These are phyloP conservation scores for Hypericum androsaemum DNA, from an alignment of 345 rosid species.

Conservation along the genomic window DNA sequence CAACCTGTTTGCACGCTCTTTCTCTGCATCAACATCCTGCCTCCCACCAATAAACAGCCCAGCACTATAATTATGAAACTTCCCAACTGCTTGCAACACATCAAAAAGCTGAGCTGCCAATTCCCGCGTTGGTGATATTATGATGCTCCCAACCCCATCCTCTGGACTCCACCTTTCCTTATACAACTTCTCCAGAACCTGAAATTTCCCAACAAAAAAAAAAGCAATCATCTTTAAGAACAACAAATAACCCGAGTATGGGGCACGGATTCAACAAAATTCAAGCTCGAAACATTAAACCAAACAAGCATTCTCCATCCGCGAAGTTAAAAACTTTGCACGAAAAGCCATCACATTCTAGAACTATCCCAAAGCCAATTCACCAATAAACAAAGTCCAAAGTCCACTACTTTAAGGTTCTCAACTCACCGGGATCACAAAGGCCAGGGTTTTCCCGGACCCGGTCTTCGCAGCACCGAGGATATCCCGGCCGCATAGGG, in stretches of 20 bases:
- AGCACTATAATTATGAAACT: conserved; percentile 67
- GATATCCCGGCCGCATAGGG: conserved; percentile 77
- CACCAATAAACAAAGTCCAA: not conserved
- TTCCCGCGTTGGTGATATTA: conserved; percentile 88
- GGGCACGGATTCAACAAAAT: not conserved
- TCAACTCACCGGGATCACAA: conserved; percentile 69
- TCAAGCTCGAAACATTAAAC: not conserved
- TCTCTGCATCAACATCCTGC: conserved; percentile 67
- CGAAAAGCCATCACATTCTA: too few relatives aligned
- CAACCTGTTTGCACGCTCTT: conserved; percentile 64
- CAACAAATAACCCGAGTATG: too few relatives aligned
- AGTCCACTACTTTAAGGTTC: not conserved
- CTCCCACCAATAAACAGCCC: conserved; percentile 93
- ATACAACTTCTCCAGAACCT: conserved; percentile 77
- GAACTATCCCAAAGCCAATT: too few relatives aligned
- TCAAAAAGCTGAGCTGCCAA: conserved; percentile 74
- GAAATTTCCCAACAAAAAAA: not conserved
- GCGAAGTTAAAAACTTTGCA: too few relatives aligned
- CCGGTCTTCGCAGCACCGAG: conserved; percentile 97
- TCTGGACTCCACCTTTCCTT: conserved; percentile 78
- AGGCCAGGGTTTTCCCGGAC: conserved; percentile 89
- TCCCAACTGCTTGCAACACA: conserved; percentile 67
- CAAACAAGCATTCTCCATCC: too few relatives aligned
- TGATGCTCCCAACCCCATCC: conserved; percentile 90
- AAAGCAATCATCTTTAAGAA: not conserved